A percentile compares a stretch with the other conserved stretches of the same genome.
Evolutionary conservation across 75 land plant genomes (phyloP).

Genomic region (Sequoia sempervirens): DNA sequence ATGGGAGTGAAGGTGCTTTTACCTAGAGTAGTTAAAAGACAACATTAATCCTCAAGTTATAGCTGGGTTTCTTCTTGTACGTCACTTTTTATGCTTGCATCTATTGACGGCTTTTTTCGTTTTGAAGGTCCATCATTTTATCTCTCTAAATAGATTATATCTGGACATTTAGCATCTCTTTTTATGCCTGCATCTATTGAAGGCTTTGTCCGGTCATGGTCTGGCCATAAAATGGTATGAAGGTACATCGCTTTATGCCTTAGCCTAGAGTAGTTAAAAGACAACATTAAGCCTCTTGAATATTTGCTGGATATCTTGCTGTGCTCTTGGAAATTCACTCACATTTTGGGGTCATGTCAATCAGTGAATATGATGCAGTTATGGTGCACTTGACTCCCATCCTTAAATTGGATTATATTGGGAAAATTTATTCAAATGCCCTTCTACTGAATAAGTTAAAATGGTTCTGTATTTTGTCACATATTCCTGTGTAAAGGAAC

Average conservation of each 20-base stretch:
- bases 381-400: neutral
- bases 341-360: neutral
- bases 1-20: too few relatives aligned
- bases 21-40: too few relatives aligned
- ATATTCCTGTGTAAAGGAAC: neutral
- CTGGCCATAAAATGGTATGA: neutral
- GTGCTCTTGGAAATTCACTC: neutral
- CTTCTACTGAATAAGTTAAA: neutral
- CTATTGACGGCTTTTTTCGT: neutral
- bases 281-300: neutral
- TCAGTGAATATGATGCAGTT: neutral
- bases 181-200: neutral
- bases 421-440: neutral
- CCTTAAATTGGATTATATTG: neutral
- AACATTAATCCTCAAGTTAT: too few relatives aligned
- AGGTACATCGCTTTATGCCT: neutral
- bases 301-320: neutral
- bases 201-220: neutral
- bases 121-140: neutral
- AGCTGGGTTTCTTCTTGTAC: too few relatives aligned
- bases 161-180: neutral
- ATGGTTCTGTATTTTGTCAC: neutral
- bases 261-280: neutral
- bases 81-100: neutral
- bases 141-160: neutral